These are phyloP conservation scores for Zygosaccharomyces rouxii DNA, from an alignment of 805 yeast genomes.

Conservation along the genomic window DNA sequence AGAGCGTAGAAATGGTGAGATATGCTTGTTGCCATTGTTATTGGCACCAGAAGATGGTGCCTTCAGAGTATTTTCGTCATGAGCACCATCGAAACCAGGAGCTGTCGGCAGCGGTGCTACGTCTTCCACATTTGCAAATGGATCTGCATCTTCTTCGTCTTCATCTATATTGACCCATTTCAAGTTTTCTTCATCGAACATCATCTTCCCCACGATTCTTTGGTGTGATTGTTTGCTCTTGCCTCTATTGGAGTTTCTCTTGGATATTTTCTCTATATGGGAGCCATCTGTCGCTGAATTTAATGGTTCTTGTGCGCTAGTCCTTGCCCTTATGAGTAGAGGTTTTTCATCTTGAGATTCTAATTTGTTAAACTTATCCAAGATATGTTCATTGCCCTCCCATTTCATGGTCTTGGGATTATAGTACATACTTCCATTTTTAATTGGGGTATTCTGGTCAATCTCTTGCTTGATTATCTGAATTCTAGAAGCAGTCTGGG, in stretches of 20 bases:
- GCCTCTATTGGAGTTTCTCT: neutral
- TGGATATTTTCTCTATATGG: neutral
- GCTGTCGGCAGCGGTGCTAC: slow-evolving; percentile 10
- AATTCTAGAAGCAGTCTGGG: slow-evolving; percentile 18
- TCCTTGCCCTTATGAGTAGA: slow-evolving; percentile 20
- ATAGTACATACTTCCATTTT: slow-evolving; percentile 30
- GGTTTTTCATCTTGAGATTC: slow-evolving; percentile 25
- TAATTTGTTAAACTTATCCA: slow-evolving; percentile 24
- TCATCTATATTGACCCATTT: slow-evolving; percentile 33
- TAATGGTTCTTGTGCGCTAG: slow-evolving; percentile 5
- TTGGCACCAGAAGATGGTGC: neutral
- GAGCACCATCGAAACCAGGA: neutral
- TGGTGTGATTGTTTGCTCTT: slow-evolving; percentile 13
- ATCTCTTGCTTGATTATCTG: slow-evolving; percentile 34
- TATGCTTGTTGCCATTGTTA: slow-evolving; percentile 4
- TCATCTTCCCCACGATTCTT: slow-evolving; percentile 33
- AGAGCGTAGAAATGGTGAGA: slow-evolving; percentile 24
- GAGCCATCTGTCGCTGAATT: neutral
- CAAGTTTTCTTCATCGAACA: slow-evolving; percentile 32
- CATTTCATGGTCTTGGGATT: slow-evolving; percentile 31
- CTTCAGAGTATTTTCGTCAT: slow-evolving; percentile 7
- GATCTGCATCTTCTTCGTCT: slow-evolving; percentile 27
- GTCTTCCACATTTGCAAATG: slow-evolving; percentile 30
- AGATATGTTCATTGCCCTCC: slow-evolving; percentile 31
- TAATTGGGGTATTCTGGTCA: slow-evolving; percentile 33